Conservation (phyloP, 2,329 filamentous ascomycete species). For the Cercospora citrullina region DNA sequence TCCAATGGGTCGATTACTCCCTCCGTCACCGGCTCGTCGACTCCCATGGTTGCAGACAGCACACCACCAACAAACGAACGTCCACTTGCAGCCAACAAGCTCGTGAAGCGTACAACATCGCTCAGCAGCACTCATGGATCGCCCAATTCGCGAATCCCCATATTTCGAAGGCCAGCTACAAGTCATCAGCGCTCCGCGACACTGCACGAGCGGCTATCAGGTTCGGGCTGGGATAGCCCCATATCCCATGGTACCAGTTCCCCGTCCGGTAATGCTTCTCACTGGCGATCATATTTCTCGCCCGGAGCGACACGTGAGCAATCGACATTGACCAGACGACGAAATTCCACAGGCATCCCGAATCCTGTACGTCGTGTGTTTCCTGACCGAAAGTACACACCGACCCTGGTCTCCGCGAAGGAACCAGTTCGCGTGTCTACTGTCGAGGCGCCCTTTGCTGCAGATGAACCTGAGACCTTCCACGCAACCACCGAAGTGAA, state of each 20-base stretch:
- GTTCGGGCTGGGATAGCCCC: constrained; percentile 17
- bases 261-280: constrained; percentile 27
- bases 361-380: constrained; percentile 41
- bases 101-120: constrained; percentile 71
- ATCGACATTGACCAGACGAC: constrained; percentile 24
- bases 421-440: constrained; percentile 29
- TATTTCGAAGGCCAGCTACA: constrained; percentile 72
- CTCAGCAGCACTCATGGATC: constrained; percentile 51
- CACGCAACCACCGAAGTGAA: constrained; percentile 14
- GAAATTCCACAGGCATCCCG: constrained; percentile 39
- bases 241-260: constrained; percentile 21
- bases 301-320: constrained; percentile 31
- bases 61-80: constrained; percentile 20
- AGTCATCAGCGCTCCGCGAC: constrained; percentile 76
- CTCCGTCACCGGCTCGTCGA: constrained; percentile 56
- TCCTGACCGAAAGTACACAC: constrained; percentile 40
- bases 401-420: constrained; percentile 36
- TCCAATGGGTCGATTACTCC: constrained; percentile 52
- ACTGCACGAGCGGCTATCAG: constrained; percentile 49
- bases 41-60: constrained; percentile 58
- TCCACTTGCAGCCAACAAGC: constrained; percentile 66
- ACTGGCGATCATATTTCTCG: constrained; percentile 40
- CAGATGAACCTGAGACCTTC: constrained; percentile 24
- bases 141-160: constrained; percentile 60
- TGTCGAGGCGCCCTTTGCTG: constrained; percentile 34